phyloP scores from a whole-genome alignment of 1,139 yeast species.

The Candida smagusa region DNA sequence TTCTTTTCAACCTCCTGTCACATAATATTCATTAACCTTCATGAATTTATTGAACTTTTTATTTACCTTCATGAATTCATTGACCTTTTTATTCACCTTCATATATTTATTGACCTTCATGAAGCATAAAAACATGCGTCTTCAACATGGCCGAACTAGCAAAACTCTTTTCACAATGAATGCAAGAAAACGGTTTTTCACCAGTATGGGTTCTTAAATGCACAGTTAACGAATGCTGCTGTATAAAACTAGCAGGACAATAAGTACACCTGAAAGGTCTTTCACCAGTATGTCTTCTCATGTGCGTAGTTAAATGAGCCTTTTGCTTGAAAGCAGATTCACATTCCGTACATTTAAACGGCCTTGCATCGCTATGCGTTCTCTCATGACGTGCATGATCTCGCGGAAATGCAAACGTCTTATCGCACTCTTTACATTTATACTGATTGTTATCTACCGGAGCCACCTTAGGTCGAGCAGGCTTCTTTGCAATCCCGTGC shows the following conservation, averaged over 20 bases:
- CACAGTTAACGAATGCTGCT: slow-evolving; percentile 60
- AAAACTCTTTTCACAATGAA: slow-evolving; percentile 47
- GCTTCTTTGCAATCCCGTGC: slow-evolving; percentile 5
- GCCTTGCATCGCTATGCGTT: slow-evolving; percentile 25
- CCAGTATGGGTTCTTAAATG: slow-evolving; percentile 89
- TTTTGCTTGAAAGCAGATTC: slow-evolving; percentile 63
- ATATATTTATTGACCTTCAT: background rate
- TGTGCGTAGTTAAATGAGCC: slow-evolving; percentile 80
- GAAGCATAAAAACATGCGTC: slow-evolving; percentile 8
- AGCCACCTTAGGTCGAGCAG: slow-evolving; percentile 12
- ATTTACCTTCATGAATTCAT: too few species aligned
- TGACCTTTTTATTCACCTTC: too few species aligned
- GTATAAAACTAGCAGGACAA: slow-evolving; percentile 70
- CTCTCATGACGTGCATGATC: slow-evolving; percentile 22
- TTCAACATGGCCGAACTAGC: slow-evolving; percentile 53
- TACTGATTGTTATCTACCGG: background rate
- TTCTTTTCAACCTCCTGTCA: too few species aligned
- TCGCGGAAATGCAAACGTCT: slow-evolving; percentile 18
- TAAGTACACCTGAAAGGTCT: slow-evolving; percentile 68
- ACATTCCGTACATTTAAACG: slow-evolving; percentile 20
- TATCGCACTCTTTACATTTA: slow-evolving; percentile 9
- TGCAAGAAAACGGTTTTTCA: slow-evolving; percentile 55
- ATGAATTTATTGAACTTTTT: too few species aligned
- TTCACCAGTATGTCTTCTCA: slow-evolving; percentile 82
- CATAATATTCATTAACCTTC: too few species aligned